A percentile compares a stretch with the other conserved stretches of the same genome.
These are phyloP conservation scores for Russula sp. DNA, from an alignment of 768 basidiomycete genomes.

Conservation along the genomic window DNA sequence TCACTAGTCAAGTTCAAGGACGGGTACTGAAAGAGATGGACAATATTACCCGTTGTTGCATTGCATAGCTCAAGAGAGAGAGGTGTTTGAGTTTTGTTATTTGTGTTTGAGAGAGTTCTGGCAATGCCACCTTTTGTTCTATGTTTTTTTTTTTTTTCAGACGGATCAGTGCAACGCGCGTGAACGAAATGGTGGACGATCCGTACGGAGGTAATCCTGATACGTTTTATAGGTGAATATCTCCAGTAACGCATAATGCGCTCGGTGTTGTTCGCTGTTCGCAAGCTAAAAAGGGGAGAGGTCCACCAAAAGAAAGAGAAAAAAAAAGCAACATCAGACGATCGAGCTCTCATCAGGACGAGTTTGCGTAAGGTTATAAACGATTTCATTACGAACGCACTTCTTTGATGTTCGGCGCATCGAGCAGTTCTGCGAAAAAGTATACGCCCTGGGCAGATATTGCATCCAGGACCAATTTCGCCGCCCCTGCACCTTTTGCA, in stretches of 20 bases:
- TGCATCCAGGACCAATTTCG: conserved; percentile 82
- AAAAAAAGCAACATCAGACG: not conserved
- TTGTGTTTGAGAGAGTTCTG: conserved; percentile 68
- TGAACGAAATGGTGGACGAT: conserved; percentile 2
- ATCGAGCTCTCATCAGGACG: not conserved
- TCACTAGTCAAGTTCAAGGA: conserved; percentile 1
- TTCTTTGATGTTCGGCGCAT: conserved; percentile 79
- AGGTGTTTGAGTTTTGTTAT: conserved; percentile 89
- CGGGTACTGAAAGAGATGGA: not conserved
- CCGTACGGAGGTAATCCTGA: conserved; percentile 72
- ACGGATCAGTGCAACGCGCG: not conserved
- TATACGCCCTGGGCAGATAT: conserved; percentile 88
- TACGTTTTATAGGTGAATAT: conserved; percentile 91
- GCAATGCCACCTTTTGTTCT: conserved; percentile 68
- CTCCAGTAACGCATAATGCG: conserved; percentile 64
- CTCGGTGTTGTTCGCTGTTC: conserved; percentile 58
- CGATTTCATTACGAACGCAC: conserved; percentile 44
- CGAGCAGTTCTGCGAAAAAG: conserved; percentile 86
- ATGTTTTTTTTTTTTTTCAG: conserved; percentile 52
- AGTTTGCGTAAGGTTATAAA: not conserved
- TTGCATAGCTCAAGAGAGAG: conserved; percentile 81
- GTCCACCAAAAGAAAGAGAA: too few relatives aligned
- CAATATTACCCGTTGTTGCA: conserved; percentile 64
- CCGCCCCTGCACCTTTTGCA: conserved; percentile 87
- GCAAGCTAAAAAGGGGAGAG: conserved; percentile 52